Conservation (phyloP, 768 basidiomycete genomes). For the Mycena maculata region DNA sequence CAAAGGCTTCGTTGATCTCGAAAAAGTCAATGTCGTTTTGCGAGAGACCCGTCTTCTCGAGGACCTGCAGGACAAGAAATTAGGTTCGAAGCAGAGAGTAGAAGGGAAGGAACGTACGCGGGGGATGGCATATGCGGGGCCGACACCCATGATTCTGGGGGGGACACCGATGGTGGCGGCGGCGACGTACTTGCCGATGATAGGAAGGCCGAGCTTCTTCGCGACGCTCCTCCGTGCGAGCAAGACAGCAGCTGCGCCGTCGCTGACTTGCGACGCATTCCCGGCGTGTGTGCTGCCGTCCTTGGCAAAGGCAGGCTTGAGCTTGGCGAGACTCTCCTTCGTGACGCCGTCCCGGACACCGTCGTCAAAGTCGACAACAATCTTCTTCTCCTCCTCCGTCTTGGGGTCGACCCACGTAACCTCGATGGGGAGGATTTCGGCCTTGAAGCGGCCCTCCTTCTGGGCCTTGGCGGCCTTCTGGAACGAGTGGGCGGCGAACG, state of each 20-base stretch:
- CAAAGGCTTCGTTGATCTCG: conserved; percentile 95
- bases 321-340: conserved; percentile 77
- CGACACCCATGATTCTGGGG: conserved; percentile 91
- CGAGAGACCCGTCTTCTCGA: conserved; percentile 73
- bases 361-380: conserved; percentile 84
- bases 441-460: conserved; percentile 83
- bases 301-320: conserved; percentile 88
- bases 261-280: conserved; percentile 91
- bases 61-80: conserved; percentile 44
- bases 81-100: not conserved
- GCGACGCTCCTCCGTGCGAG: conserved; percentile 85
- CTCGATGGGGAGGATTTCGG: conserved; percentile 86
- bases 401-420: conserved; percentile 79
- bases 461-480: conserved; percentile 85
- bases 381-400: conserved; percentile 72
- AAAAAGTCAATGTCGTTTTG: conserved; percentile 86
- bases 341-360: conserved; percentile 91
- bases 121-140: conserved; percentile 90
- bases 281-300: conserved; percentile 85
- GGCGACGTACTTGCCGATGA: conserved; percentile 86
- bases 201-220: conserved; percentile 84
- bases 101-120: conserved; percentile 48
- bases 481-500: conserved; percentile 87
- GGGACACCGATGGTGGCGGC: conserved; percentile 82
- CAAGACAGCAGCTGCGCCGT: conserved; percentile 92